phyloP scores from a whole-genome alignment of 2,329 filamentous ascomycete species.

The Neopestalotiopsis clavispora region DNA sequence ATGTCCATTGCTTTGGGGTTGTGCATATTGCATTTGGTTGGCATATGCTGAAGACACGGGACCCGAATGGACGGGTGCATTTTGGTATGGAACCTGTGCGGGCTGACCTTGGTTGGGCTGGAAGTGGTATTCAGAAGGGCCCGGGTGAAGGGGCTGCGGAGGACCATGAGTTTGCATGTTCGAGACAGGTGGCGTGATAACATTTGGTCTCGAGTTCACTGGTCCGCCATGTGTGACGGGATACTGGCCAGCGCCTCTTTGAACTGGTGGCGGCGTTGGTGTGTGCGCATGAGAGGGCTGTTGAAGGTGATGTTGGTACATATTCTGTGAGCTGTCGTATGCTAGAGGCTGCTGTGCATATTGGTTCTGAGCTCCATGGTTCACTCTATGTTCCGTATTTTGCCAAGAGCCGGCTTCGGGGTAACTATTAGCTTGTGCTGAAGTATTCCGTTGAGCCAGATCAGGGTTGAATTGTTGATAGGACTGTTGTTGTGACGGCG shows the following conservation, averaged over 20 bases:
- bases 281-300: conserved; percentile 23
- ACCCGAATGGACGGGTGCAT: not conserved
- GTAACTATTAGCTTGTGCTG: not conserved
- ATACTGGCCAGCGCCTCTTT: not conserved
- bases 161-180: not conserved
- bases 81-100: not conserved
- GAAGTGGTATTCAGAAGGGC: not conserved
- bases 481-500: conserved; percentile 18
- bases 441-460: not conserved
- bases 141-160: not conserved
- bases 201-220: conserved; percentile 7
- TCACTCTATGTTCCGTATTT: not conserved
- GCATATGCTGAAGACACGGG: not conserved
- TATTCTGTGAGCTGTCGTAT: not conserved
- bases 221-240: not conserved
- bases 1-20: not conserved
- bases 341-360: not conserved
- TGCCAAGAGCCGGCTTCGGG: conserved; percentile 6
- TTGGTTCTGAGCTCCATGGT: conserved; percentile 3
- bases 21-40: not conserved
- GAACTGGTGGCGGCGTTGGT: conserved; percentile 7
- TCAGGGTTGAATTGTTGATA: conserved; percentile 9
- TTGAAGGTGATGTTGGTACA: conserved; percentile 17
- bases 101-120: conserved; percentile 9
- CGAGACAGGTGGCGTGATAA: not conserved